Percentiles rank a stretch among this genome's conserved stretches.
These are phyloP conservation scores for Lizonia empirigonia DNA, from an alignment of 2,329 filamentous ascomycete genomes.

Conservation along the genomic window DNA sequence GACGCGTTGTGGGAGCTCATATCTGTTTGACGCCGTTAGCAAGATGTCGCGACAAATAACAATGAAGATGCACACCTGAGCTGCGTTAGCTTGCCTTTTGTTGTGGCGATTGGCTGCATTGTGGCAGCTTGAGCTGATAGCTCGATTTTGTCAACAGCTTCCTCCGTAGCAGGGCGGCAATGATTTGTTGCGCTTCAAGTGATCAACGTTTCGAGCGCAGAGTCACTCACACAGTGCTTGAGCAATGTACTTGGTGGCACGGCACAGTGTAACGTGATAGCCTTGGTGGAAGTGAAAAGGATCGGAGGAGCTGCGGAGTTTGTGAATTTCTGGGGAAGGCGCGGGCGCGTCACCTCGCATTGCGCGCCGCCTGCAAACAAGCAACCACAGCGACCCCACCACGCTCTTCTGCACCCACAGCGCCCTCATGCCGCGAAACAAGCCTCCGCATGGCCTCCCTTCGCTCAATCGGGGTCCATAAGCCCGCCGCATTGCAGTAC, in stretches of 20 bases:
- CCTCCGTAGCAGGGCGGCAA: not conserved
- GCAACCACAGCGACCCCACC: conserved; percentile 15
- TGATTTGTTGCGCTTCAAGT: not conserved
- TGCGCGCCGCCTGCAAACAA: conserved; percentile 27
- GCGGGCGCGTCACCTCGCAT: conserved; percentile 31
- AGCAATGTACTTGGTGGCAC: not conserved
- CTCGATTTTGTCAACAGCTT: not conserved
- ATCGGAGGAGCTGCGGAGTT: conserved; percentile 24
- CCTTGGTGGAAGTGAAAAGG: conserved; percentile 11
- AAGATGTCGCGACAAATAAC: not conserved
- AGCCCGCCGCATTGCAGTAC: conserved; percentile 81
- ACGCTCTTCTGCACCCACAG: conserved; percentile 6
- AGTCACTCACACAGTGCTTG: not conserved
- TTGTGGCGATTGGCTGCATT: conserved; percentile 75
- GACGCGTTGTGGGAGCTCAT: conserved; percentile 64
- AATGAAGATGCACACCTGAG: conserved; percentile 29
- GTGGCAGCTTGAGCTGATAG: conserved; percentile 10
- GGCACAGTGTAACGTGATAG: not conserved
- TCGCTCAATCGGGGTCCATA: conserved; percentile 88
- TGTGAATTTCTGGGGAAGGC: conserved; percentile 14
- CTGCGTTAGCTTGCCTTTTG: conserved; percentile 42
- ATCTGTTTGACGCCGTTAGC: conserved; percentile 51
- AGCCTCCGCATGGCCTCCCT: conserved; percentile 76
- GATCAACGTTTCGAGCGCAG: not conserved
- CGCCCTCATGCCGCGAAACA: conserved; percentile 40